A percentile compares a stretch with the other conserved stretches of the same genome.
Evolutionary conservation across 139 green algal genomes (phyloP).

Genomic region (Pleodorina starrii): DNA sequence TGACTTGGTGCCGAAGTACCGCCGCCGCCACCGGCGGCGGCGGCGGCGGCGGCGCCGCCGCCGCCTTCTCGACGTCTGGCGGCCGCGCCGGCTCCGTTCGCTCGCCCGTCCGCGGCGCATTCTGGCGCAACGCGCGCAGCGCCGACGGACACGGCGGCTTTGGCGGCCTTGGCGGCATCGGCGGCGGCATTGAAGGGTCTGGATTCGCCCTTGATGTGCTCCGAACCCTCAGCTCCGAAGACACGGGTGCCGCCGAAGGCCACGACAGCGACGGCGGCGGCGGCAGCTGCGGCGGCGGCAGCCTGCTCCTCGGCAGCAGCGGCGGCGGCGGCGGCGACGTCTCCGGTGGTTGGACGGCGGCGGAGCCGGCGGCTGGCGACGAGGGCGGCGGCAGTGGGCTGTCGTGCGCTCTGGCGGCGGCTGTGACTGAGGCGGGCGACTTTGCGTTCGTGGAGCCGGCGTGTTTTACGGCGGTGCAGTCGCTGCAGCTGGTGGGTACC

Average conservation of each 20-base stretch:
- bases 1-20: conserved; percentile 10
- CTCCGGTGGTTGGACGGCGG: background rate
- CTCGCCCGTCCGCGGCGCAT: no score
- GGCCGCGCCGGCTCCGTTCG: no score
- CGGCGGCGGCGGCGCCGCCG: background rate
- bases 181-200: background rate
- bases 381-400: background rate
- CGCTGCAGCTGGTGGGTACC: background rate
- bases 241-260: background rate
- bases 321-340: background rate
- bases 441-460: conserved; percentile 27
- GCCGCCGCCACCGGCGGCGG: background rate
- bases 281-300: background rate
- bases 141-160: no score
- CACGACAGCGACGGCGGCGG: background rate
- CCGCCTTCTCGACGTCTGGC: background rate
- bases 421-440: background rate
- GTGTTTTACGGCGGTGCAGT: background rate
- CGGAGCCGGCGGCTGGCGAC: background rate
- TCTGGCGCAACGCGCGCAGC: no score
- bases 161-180: background rate
- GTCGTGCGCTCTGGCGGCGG: background rate
- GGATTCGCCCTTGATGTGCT: background rate
- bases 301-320: background rate
- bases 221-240: background rate